These are phyloP conservation scores for Boletus rubropictus DNA, from an alignment of 768 basidiomycete genomes.

Conservation along the genomic window DNA sequence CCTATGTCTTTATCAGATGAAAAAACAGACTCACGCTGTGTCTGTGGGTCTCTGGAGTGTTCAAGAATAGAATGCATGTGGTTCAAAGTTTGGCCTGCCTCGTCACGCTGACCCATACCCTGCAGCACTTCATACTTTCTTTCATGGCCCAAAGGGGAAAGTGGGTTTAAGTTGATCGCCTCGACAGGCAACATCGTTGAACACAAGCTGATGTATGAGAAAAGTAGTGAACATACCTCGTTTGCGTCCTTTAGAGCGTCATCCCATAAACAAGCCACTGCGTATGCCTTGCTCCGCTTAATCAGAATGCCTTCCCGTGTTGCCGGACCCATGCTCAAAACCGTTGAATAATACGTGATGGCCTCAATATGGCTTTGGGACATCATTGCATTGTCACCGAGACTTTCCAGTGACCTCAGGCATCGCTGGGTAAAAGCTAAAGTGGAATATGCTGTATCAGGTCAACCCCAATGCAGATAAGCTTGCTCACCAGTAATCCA, in stretches of 20 bases:
- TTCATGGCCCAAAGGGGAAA: conserved; percentile 1
- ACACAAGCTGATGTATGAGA: neutral
- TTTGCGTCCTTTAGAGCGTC: conserved; percentile 1
- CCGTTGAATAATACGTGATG: no score
- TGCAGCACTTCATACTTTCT: no score
- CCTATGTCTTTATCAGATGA: no score
- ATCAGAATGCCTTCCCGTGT: neutral
- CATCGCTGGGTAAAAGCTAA: conserved; percentile 3
- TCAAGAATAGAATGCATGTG: neutral
- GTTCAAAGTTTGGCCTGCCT: neutral
- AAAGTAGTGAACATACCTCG: neutral
- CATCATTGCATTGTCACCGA: no score
- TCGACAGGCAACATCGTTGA: neutral
- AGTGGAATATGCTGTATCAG: neutral
- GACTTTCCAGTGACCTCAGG: neutral
- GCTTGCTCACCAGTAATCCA: conserved; percentile 2
- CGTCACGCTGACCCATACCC: no score
- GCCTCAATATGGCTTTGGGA: no score
- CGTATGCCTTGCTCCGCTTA: conserved; percentile 4
- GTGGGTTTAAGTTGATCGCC: conserved; percentile 1
- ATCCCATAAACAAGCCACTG: neutral
- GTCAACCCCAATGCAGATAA: neutral
- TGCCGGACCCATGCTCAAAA: neutral
- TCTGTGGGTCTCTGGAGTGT: neutral
- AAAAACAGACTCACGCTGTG: neutral